Percentiles rank a stretch among this genome's conserved stretches.
These are phyloP conservation scores for Circinella umbellata DNA, from an alignment of 371 early-diverging fungal genomes.

Conservation along the genomic window DNA sequence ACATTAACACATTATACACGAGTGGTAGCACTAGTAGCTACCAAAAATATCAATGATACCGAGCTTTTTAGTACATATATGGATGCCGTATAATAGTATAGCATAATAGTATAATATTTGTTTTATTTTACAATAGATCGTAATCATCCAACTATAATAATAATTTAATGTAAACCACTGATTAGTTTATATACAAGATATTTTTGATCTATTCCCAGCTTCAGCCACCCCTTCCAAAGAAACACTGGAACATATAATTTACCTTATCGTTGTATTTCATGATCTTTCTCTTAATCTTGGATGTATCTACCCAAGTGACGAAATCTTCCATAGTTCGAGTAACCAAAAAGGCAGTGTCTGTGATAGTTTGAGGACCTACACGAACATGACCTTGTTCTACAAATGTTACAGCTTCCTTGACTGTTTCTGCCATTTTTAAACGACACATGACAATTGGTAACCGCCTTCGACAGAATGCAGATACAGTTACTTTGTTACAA, in stretches of 20 bases:
- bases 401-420: conserved; percentile 92
- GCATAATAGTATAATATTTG: neutral
- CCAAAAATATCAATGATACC: conserved; percentile 36
- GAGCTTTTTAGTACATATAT: conserved; percentile 64
- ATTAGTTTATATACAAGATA: conserved; percentile 1
- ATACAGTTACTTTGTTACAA: conserved; percentile 90
- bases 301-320: conserved; percentile 98
- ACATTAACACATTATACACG: conserved; percentile 17
- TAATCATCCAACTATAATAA: conserved; percentile 65
- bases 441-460: conserved; percentile 95
- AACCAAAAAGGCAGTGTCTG: conserved; percentile 93
- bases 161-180: too few relatives aligned
- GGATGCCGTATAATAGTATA: conserved; percentile 31
- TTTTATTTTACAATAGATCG: conserved; percentile 63
- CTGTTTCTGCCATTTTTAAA: conserved; percentile 96
- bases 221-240: neutral
- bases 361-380: conserved; percentile 92
- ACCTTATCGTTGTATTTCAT: conserved; percentile 97
- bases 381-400: conserved; percentile 98
- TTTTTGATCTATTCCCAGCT: neutral
- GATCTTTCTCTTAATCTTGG: conserved; percentile 98
- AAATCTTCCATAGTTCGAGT: conserved; percentile 95
- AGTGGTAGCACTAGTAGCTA: conserved; percentile 50
- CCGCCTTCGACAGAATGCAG: conserved; percentile 92
- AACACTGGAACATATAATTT: conserved; percentile 7